Evolutionary conservation across 371 early-diverging fungal species (phyloP), one percentile per base, ranked within the genome.

Genomic region (Chytridiales sp.): DNA sequence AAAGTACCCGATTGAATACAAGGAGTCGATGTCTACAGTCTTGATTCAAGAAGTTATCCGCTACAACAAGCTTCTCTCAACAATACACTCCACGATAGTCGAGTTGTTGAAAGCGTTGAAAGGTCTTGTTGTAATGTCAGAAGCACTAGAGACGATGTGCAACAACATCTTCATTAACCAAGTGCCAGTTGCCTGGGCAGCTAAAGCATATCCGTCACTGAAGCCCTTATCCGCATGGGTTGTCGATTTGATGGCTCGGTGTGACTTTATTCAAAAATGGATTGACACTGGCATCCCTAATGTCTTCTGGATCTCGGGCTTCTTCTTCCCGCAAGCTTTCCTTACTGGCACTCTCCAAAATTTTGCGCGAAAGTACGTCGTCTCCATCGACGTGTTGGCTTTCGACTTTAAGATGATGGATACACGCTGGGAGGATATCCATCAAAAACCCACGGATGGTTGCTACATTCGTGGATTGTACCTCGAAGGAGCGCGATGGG

Each of bases 311-410:
- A 77, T 82, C 38, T 68, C 69, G 13, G 83, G 83, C 3, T 75
- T 82, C 72, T 82, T 80, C 62, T 82, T 82, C 72, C 83, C 83
- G 27, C 83, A 82, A 59, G 81, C 83, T 13, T 82, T 82, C 66
- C 51, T 82, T 22, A 80, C 83, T 1, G 83, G 75, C 13, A 76
- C 76, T 11, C 64, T 81, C 21, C 82, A 81, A 62, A 81, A 81
- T 59, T 81, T 70, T 64, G 78, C 82, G 11, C 36, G 82, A 22
- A 79, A 79, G 55, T 81, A 81, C 59, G 68, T 67, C 13, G 68
- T 80, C 15, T 71, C 80, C 36, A 82, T 82, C 57, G 83, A 82
- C 57, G 42, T 66, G 39, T 66, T 81, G 24, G 46, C 60, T 24
- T 81, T 81, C 56, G 79, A 77, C 30, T 79, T 81, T 61, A 77